Percentiles rank a stretch among this genome's conserved stretches.
These are phyloP conservation scores for Lactifluus piperatus DNA, from an alignment of 768 basidiomycete species.

Conservation along the genomic window DNA sequence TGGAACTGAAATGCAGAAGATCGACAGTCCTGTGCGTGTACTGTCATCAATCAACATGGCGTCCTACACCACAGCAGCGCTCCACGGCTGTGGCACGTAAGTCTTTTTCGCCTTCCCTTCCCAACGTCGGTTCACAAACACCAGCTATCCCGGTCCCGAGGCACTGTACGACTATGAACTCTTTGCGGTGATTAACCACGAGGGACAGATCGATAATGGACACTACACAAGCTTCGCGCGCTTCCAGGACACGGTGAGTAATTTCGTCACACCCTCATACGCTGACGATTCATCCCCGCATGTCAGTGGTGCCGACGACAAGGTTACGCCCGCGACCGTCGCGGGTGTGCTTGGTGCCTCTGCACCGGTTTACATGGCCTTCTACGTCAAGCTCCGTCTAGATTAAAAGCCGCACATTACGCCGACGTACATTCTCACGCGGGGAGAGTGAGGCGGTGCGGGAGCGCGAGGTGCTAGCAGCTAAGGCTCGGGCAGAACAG, in stretches of 20 bases:
- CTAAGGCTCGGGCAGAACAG: constrained; percentile 5
- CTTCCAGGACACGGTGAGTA: constrained; percentile 79
- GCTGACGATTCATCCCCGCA: not conserved
- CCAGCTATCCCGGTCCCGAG: no score
- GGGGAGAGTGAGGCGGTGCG: constrained; percentile 18
- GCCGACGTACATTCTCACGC: constrained; percentile 15
- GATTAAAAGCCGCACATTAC: constrained; percentile 52
- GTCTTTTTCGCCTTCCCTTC: no score
- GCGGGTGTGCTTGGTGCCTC: constrained; percentile 44
- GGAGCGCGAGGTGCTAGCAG: constrained; percentile 8
- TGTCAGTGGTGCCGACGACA: constrained; percentile 85
- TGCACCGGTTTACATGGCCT: constrained; percentile 88
- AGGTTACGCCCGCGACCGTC: constrained; percentile 67
- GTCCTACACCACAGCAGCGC: no score
- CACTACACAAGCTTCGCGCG: constrained; percentile 88
- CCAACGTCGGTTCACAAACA: no score
- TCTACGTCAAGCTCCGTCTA: constrained; percentile 85
- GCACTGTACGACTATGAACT: no score
- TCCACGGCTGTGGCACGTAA: no score
- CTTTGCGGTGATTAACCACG: no score
- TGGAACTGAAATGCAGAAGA: no score
- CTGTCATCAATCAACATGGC: no score
- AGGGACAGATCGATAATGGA: constrained; percentile 89
- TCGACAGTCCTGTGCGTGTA: no score
- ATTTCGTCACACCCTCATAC: no score